phyloP scores from a whole-genome alignment of 495 filamentous ascomycete genomes.

The Extremus antarcticus region DNA sequence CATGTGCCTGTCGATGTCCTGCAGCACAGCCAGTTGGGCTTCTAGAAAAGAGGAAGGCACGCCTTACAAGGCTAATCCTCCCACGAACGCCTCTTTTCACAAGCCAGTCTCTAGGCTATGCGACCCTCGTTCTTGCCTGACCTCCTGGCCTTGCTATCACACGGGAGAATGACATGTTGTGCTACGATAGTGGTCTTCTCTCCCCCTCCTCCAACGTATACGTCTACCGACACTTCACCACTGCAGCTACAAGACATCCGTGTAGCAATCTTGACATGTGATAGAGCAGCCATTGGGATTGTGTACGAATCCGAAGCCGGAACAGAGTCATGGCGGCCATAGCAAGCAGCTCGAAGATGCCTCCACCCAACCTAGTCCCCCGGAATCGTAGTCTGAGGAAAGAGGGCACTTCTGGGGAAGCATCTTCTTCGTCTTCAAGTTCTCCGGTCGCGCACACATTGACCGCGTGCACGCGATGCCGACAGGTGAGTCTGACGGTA shows the following conservation, averaged over 20 bases:
- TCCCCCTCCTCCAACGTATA: no score
- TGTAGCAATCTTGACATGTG: neutral
- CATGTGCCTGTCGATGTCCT: neutral
- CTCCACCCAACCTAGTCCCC: neutral
- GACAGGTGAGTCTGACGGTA: constrained; percentile 6
- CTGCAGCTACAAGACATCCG: neutral
- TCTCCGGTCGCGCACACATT: constrained; percentile 2
- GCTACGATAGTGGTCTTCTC: no score
- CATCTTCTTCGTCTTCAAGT: neutral
- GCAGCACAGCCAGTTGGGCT: neutral
- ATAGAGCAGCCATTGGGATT: neutral
- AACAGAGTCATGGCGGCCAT: neutral
- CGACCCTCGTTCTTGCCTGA: neutral
- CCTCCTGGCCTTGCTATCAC: no score
- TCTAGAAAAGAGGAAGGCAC: neutral
- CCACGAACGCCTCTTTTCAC: neutral
- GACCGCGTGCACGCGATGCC: constrained; percentile 17
- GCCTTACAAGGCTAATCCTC: neutral
- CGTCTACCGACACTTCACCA: neutral
- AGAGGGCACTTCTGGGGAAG: neutral
- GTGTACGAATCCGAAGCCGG: neutral
- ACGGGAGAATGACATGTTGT: no score
- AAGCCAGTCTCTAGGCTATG: neutral
- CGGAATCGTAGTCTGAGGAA: neutral
- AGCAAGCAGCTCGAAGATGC: neutral